Evolutionary conservation across 306 rosid genomes (phyloP).

Genomic region (Dalbergia cultrata): DNA sequence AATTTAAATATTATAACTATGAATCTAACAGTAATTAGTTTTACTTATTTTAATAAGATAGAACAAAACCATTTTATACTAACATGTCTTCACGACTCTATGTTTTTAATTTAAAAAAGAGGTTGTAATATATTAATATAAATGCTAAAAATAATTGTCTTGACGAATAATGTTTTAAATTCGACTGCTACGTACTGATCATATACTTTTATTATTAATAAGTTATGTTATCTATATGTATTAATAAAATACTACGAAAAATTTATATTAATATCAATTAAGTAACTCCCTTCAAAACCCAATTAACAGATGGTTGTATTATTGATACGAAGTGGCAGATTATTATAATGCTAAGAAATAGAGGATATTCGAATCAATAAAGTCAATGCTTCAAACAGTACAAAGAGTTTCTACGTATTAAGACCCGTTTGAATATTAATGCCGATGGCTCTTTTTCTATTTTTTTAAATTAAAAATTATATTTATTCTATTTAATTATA

Average conservation of each 20-base stretch:
- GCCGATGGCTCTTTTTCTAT: too few relatives aligned
- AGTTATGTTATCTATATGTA: background rate
- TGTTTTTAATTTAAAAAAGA: background rate
- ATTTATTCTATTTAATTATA: too few relatives aligned
- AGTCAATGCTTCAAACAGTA: background rate
- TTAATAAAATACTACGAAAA: background rate
- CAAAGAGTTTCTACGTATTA: background rate
- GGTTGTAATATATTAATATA: background rate
- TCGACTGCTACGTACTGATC: background rate
- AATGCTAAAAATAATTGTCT: background rate
- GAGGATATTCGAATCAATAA: background rate
- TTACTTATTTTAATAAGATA: too few relatives aligned
- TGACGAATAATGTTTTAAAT: background rate
- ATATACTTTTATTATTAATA: background rate
- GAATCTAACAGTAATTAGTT: too few relatives aligned
- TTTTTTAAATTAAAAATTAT: too few relatives aligned
- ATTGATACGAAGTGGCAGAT: background rate
- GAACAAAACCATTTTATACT: too few relatives aligned
- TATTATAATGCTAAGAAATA: background rate
- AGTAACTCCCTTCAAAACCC: background rate
- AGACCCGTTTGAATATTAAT: too few relatives aligned
- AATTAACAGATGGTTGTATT: slow-evolving; percentile 10
- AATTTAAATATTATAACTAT: too few relatives aligned
- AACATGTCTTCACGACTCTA: background rate
- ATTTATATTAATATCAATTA: background rate